phyloP scores from a whole-genome alignment of 1,284 basidiomycete genomes.

The Cutaneotrichosporon sp. region DNA sequence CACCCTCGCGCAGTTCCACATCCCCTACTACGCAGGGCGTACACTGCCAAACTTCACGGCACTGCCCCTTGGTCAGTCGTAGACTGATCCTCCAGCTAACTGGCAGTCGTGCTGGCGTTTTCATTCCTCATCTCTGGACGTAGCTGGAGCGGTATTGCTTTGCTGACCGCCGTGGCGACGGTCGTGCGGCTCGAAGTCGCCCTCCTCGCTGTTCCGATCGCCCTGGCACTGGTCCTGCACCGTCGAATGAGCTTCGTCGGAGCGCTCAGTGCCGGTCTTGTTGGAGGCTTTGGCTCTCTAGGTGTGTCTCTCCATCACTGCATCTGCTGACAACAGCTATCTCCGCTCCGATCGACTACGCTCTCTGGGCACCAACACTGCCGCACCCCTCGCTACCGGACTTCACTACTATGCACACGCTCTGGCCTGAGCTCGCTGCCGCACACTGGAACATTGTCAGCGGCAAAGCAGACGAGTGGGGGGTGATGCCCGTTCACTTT shows the following conservation, averaged over 20 bases:
- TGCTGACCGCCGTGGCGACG: conserved; percentile 64
- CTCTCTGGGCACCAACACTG: conserved; percentile 63
- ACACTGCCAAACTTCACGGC: conserved; percentile 95
- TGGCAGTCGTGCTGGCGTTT: conserved; percentile 26
- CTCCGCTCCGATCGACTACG: conserved; percentile 70
- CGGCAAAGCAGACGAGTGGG: conserved; percentile 87
- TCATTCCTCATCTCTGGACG: conserved; percentile 23
- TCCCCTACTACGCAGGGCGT: conserved; percentile 86
- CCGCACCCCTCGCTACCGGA: conserved; percentile 32
- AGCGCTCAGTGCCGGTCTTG: conserved; percentile 56
- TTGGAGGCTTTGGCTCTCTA: conserved; percentile 57
- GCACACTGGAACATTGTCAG: conserved; percentile 82
- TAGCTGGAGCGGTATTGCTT: conserved; percentile 37
- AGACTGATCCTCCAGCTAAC: background rate
- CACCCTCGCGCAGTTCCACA: conserved; percentile 78
- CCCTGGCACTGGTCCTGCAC: conserved; percentile 56
- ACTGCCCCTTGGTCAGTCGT: conserved; percentile 55
- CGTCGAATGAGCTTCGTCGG: conserved; percentile 52
- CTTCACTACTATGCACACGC: conserved; percentile 47
- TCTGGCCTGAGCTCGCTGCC: conserved; percentile 84
- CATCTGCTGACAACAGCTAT: conserved; percentile 51
- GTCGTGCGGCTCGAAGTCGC: conserved; percentile 78
- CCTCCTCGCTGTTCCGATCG: conserved; percentile 61
- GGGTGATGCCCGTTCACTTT: conserved; percentile 67
- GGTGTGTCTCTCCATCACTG: conserved; percentile 50